Base-by-base conservation (phyloP, 2,329 filamentous ascomycete species). In the Atkinsonella hypoxylon region DNA sequence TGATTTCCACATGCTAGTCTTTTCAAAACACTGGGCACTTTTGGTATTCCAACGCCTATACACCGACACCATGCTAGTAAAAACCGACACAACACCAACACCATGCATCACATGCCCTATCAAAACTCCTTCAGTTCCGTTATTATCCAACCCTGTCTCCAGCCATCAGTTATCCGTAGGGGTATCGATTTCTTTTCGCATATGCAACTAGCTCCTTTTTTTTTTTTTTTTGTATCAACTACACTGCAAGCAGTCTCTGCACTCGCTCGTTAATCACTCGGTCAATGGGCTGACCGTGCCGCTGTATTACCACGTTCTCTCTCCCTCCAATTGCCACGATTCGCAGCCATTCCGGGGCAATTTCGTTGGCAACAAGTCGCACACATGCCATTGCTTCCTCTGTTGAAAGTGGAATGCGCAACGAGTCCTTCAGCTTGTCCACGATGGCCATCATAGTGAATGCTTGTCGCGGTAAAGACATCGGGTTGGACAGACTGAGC, bases 381-480 rank as follows among this genome's bases (percentile, higher is more conserved):
- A 81, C 67, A 53, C 76, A 78, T 10, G 61, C 57, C 10, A 68
- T 66, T 4, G 70, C 76, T 58, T 81, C 78, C 41, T 78, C 77
- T 45, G 63, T 65, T 32, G 76, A 75, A 48, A 79, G 67, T 3
- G 77, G 76, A 56, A 72, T 70, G 4, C 76, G 70, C 51, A 86
- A 69, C 26, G 85, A 89, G 64, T 88, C 83, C 59, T 76, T 77
- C 46, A 89, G 71, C 62, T 81, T 83, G 56, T 79, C 75, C 17
- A 83, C 67, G 49, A 89, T 68, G 12, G 73, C 74, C 30, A 75
- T 68, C 72, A 89, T 77, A 22, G 78, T 77, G 59, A 87, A 89
- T 1, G 83, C 78, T 54, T 85, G 70, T 10, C 81, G 71, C 4
- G 72, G 76, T 59, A 79, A 73, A 31, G 67, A 70, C 43, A 63